These are phyloP conservation scores for Neurospora hispaniola DNA, from an alignment of 495 filamentous ascomycete genomes.

Conservation along the genomic window DNA sequence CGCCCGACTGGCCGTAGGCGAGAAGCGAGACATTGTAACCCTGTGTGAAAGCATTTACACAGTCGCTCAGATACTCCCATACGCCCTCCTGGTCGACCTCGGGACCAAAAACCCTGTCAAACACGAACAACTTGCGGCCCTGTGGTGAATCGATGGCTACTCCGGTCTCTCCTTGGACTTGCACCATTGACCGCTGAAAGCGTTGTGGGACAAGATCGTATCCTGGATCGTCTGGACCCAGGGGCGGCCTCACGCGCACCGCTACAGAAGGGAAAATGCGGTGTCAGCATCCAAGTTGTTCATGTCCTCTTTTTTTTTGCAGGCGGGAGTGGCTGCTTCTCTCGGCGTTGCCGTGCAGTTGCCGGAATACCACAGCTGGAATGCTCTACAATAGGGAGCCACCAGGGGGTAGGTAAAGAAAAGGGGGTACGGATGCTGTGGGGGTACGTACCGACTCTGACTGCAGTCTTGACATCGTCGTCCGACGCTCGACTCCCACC, in stretches of 20 bases:
- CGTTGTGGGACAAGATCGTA: conserved; percentile 92
- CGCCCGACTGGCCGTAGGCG: conserved; percentile 97
- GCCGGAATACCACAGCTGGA: neutral
- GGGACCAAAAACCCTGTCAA: conserved; percentile 87
- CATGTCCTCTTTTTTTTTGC: conserved; percentile 9
- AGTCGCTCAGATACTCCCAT: conserved; percentile 91
- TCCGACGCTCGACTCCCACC: conserved; percentile 82
- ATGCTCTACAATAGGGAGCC: neutral
- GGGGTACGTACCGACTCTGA: conserved; percentile 88
- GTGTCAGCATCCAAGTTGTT: conserved; percentile 14
- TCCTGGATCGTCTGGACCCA: conserved; percentile 75
- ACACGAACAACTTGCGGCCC: conserved; percentile 88
- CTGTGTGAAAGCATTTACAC: conserved; percentile 80
- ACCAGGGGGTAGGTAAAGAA: neutral
- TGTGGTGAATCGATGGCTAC: conserved; percentile 82
- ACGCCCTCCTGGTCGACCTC: conserved; percentile 78
- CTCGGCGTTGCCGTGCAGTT: neutral
- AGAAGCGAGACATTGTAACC: conserved; percentile 98
- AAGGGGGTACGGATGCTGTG: neutral
- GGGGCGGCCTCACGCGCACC: conserved; percentile 86
- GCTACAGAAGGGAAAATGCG: conserved; percentile 38
- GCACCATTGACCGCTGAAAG: conserved; percentile 88
- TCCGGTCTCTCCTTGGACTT: conserved; percentile 73
- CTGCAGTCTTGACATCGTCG: conserved; percentile 89
- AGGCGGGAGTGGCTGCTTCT: conserved; percentile 8